These are phyloP conservation scores for Monilinia fructigena DNA, from an alignment of 2,329 filamentous ascomycete species.

Conservation along the genomic window DNA sequence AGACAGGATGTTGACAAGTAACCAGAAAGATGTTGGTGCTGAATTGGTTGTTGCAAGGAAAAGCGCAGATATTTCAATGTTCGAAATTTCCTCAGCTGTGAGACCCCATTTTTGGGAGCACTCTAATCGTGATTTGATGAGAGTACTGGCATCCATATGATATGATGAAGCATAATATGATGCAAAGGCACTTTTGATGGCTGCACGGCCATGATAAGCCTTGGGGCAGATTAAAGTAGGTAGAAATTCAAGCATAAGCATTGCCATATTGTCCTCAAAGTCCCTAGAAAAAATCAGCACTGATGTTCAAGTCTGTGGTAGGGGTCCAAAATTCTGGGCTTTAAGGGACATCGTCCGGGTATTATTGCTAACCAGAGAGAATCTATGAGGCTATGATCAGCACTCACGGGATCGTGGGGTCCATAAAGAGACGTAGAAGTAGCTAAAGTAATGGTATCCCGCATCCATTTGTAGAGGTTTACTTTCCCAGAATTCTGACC, in stretches of 20 bases:
- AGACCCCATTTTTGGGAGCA: conserved; percentile 40
- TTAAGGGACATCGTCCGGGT: no score
- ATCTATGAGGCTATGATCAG: conserved; percentile 42
- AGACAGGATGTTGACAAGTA: conserved; percentile 41
- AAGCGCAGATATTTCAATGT: conserved; percentile 41
- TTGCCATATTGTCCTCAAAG: conserved; percentile 38
- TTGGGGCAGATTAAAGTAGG: conserved; percentile 41
- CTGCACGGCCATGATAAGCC: conserved; percentile 40
- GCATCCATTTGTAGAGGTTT: conserved; percentile 44
- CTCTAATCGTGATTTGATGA: conserved; percentile 38
- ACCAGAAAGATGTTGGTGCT: conserved; percentile 45
- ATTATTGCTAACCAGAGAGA: conserved; percentile 41
- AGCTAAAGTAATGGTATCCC: conserved; percentile 44
- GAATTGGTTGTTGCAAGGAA: conserved; percentile 42
- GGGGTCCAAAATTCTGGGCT: no score
- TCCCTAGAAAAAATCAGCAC: conserved; percentile 30
- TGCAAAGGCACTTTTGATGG: conserved; percentile 42
- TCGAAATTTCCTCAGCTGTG: conserved; percentile 37
- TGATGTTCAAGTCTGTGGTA: not conserved
- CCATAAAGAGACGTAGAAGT: conserved; percentile 48
- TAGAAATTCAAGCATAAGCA: conserved; percentile 40
- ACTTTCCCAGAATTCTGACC: conserved; percentile 38
- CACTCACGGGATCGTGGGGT: conserved; percentile 45
- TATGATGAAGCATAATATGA: conserved; percentile 37
- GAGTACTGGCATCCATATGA: conserved; percentile 36